These are phyloP conservation scores for Hypomyces rosellus DNA, from an alignment of 2,329 filamentous ascomycete species.

Conservation along the genomic window DNA sequence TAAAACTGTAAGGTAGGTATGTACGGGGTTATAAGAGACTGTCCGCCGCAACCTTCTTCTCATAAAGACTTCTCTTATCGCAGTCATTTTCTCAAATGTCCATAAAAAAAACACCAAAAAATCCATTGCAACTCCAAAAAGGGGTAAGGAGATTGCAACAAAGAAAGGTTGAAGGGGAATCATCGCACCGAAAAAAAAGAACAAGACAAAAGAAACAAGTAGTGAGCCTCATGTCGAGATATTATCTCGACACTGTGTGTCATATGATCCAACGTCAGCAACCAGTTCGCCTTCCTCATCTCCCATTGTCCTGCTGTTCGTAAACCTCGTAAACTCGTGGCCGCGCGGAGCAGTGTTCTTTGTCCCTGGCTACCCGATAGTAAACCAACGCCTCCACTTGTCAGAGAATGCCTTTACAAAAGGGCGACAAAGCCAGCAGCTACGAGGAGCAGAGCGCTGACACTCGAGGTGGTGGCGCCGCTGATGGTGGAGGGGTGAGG, in stretches of 20 bases:
- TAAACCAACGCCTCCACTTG: slow-evolving; percentile 19
- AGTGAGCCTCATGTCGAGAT: slow-evolving; percentile 3
- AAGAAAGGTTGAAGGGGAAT: slow-evolving; percentile 17
- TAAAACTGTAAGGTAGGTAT: too few relatives aligned
- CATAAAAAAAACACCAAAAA: slow-evolving; percentile 12
- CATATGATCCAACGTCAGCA: slow-evolving; percentile 6
- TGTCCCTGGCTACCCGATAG: slow-evolving; percentile 10
- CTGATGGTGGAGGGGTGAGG: slow-evolving; percentile 18
- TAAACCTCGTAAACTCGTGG: slow-evolving; percentile 31
- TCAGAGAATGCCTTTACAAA: slow-evolving; percentile 24
- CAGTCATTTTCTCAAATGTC: not conserved
- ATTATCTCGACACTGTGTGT: slow-evolving; percentile 18
- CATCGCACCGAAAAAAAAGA: slow-evolving; percentile 12
- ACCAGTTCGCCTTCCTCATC: slow-evolving; percentile 4
- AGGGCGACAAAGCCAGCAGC: slow-evolving; percentile 31
- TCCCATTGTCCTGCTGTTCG: slow-evolving; percentile 14
- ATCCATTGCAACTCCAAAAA: slow-evolving; percentile 20
- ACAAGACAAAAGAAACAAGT: slow-evolving; percentile 8
- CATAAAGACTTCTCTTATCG: not conserved
- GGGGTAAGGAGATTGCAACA: slow-evolving; percentile 17
- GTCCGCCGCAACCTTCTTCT: not conserved
- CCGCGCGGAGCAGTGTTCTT: slow-evolving; percentile 19
- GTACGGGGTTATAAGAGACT: too few relatives aligned
- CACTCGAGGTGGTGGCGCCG: slow-evolving; percentile 25
- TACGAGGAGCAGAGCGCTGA: slow-evolving; percentile 31